phyloP scores from a whole-genome alignment of 306 rosid genomes.

The Prunus mira region DNA sequence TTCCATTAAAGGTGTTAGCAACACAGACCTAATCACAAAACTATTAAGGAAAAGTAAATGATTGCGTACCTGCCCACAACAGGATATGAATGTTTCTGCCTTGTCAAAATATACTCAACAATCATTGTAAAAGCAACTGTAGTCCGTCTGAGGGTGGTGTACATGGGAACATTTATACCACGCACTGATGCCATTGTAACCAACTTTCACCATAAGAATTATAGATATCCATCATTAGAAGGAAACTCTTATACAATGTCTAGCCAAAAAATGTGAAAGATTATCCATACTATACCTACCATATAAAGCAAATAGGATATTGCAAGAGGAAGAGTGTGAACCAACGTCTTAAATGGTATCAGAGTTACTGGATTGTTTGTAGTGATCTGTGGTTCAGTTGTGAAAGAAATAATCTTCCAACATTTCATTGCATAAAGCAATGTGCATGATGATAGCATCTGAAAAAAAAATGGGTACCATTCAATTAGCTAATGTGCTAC shows the following conservation, averaged over 20 bases:
- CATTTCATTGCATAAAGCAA: slow-evolving; percentile 54
- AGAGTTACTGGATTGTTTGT: slow-evolving; percentile 38
- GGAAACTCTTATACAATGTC: background rate
- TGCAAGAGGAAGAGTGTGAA: slow-evolving; percentile 60
- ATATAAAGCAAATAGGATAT: slow-evolving; percentile 55
- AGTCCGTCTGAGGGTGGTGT: slow-evolving; percentile 72
- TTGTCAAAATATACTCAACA: slow-evolving; percentile 54
- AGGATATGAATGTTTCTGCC: slow-evolving; percentile 47
- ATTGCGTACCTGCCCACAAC: slow-evolving; percentile 55
- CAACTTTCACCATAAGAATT: slow-evolving; percentile 41
- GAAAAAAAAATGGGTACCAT: slow-evolving; percentile 9
- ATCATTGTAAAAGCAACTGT: slow-evolving; percentile 65
- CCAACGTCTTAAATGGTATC: slow-evolving; percentile 43
- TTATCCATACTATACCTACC: slow-evolving; percentile 35
- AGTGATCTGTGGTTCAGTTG: slow-evolving; percentile 35
- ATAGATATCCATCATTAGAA: slow-evolving; percentile 5
- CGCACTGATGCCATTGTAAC: slow-evolving; percentile 81
- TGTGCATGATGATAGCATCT: slow-evolving; percentile 44
- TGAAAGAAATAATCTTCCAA: slow-evolving; percentile 58
- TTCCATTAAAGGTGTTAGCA: slow-evolving; percentile 26
- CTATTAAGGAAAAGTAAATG: slow-evolving; percentile 8
- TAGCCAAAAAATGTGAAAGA: background rate
- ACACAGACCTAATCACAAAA: slow-evolving; percentile 3
- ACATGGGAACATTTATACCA: slow-evolving; percentile 65
- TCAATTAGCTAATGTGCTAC: background rate